Conservation (phyloP, 768 basidiomycete genomes). For the Lactarius hatsudake region DNA sequence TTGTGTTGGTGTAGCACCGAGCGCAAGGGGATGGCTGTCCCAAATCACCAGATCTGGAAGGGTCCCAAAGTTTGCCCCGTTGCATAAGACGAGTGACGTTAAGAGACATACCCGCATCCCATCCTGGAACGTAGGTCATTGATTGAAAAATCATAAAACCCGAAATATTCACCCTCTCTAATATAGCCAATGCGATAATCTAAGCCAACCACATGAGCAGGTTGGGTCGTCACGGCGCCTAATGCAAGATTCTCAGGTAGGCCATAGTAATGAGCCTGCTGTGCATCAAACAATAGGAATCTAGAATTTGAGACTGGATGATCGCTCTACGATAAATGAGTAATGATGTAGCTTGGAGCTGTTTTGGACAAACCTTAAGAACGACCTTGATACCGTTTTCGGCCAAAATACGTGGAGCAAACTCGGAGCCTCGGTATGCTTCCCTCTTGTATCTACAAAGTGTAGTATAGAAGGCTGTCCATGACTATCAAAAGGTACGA, state of each 20-base stretch:
- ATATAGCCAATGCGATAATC: conserved; percentile 70
- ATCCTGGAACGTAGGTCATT: conserved; percentile 41
- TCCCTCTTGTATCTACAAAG: conserved; percentile 57
- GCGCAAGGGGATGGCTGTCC: conserved; percentile 73
- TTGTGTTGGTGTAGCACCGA: conserved; percentile 79
- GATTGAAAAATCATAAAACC: not conserved
- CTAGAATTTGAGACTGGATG: conserved; percentile 61
- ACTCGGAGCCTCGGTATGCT: conserved; percentile 54
- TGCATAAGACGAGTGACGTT: not conserved
- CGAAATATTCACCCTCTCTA: conserved; percentile 44
- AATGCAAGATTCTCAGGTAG: conserved; percentile 54
- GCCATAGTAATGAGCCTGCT: conserved; percentile 66
- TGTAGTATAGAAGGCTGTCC: not conserved
- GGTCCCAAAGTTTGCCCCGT: not conserved
- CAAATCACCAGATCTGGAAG: conserved; percentile 50
- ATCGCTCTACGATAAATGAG: conserved; percentile 40
- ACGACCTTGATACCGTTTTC: conserved; percentile 49
- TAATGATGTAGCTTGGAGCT: not conserved
- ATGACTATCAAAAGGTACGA: not conserved
- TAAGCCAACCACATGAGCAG: conserved; percentile 62
- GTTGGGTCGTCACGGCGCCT: conserved; percentile 58
- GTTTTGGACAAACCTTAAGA: conserved; percentile 44
- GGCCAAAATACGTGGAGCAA: conserved; percentile 51
- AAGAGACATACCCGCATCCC: conserved; percentile 54
- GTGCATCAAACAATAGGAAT: conserved; percentile 68